Conservation (phyloP, 1,139 yeast species). For the Sugiyamaella sp. region DNA sequence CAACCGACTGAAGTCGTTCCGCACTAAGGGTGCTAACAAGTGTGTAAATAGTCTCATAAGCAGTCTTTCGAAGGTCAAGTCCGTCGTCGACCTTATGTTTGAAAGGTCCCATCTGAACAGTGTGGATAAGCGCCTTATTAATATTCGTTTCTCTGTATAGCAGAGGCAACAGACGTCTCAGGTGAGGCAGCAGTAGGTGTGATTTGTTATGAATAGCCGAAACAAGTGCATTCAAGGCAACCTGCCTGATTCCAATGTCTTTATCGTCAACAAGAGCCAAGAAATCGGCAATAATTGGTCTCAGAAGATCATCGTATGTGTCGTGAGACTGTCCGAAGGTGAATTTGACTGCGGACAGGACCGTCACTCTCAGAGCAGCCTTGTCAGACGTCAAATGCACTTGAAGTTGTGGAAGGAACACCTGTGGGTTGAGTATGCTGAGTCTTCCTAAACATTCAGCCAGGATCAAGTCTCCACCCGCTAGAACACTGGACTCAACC, state of each 20-base stretch:
- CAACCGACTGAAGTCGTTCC: slow-evolving; percentile 37
- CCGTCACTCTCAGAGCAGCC: slow-evolving; percentile 36
- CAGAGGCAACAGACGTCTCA: slow-evolving; percentile 55
- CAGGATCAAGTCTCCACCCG: slow-evolving; percentile 31
- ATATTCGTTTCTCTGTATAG: slow-evolving; percentile 60
- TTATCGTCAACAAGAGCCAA: slow-evolving; percentile 42
- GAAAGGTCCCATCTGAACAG: slow-evolving; percentile 85
- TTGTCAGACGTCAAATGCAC: slow-evolving; percentile 31
- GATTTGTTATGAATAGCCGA: slow-evolving; percentile 67
- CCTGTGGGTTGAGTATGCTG: slow-evolving; percentile 36
- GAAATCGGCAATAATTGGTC: slow-evolving; percentile 45
- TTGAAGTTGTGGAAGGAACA: slow-evolving; percentile 37
- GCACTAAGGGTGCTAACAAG: slow-evolving; percentile 43
- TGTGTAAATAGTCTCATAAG: slow-evolving; percentile 71
- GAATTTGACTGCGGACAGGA: slow-evolving; percentile 45
- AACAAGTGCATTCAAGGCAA: slow-evolving; percentile 60
- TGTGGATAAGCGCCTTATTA: slow-evolving; percentile 60
- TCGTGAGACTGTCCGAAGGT: slow-evolving; percentile 39
- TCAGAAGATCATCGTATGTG: slow-evolving; percentile 36
- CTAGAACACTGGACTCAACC: slow-evolving; percentile 5
- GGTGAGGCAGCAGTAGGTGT: slow-evolving; percentile 50
- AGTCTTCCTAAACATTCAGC: slow-evolving; percentile 47
- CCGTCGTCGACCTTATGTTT: slow-evolving; percentile 83
- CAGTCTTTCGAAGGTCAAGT: slow-evolving; percentile 68
- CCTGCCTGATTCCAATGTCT: slow-evolving; percentile 48